Evolutionary conservation across 2,329 filamentous ascomycete genomes (phyloP), one percentile per base, ranked within the genome.

Genomic region (Fusarium redolens): DNA sequence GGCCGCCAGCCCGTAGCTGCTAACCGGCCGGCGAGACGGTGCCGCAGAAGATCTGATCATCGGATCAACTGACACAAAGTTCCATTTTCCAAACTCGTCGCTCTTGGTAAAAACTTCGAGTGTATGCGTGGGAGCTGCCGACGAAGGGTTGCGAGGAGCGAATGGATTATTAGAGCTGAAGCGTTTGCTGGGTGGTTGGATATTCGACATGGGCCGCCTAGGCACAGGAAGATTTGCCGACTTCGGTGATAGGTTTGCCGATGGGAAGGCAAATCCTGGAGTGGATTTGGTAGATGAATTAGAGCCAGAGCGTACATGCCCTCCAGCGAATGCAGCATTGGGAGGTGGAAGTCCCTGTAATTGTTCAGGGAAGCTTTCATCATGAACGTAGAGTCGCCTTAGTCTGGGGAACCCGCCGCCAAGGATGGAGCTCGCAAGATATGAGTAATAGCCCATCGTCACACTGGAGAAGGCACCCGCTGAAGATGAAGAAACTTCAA

Each of bases 391-490:
- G 12, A 98, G 88, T 28, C 91, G 89, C 40, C 87, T 87, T 13
- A 98, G 86, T 40, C 88, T 89, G 2, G 95, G 94, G 12, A 98
- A 87, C 12, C 90, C 89, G 69, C 92, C 92, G 20, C 90, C 88
- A 68, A 96, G 89, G 37, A 98, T 89, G 0, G 94, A 97, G n/a
- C 89, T 89, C 31, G 94, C 91, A 25, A 98, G 89, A 81, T 97
- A 97, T 68, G 90, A 89, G 82, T 98, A 97, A 83, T 97, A 97
- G 22, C 87, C 88, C 14, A 85, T 82, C 1, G 87, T 87, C 30
- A 87, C 83, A 68, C 82, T 85, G 13, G 86, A 83, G 68, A 90
- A 92, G 15, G 91, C 86, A 28, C 90, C 89, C 7, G 85, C 81
- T 0, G 89, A 83, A 14, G 85, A 85, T 6, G 90, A 87, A 15